phyloP scores from a whole-genome alignment of 306 rosid species.

The Pyrus bretschneideri region DNA sequence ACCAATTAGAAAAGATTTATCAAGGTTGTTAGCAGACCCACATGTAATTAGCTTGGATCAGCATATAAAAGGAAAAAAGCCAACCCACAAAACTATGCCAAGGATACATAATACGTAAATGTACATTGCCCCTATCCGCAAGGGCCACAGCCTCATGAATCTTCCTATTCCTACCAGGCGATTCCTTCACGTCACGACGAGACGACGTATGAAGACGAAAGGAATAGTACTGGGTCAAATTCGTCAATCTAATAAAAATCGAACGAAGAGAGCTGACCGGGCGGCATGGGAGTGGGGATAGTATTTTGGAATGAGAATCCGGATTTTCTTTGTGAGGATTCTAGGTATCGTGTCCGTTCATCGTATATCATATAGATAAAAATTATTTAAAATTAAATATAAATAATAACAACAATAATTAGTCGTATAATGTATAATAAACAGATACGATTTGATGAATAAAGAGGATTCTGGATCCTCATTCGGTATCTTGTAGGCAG shows the following conservation, averaged over 20 bases:
- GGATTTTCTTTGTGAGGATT: no score
- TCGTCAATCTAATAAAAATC: slow-evolving; percentile 15
- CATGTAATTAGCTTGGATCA: not conserved
- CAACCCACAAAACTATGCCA: not conserved
- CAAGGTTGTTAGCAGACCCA: not conserved
- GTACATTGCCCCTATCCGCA: not conserved
- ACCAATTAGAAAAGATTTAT: not conserved
- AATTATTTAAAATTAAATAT: no score
- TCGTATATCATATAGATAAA: fast-evolving
- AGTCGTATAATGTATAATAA: no score
- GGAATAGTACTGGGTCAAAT: slow-evolving; percentile 25
- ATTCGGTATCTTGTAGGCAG: not conserved
- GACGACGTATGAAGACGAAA: not conserved
- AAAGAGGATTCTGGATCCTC: no score
- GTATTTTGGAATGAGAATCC: no score
- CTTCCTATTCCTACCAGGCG: slow-evolving; percentile 21
- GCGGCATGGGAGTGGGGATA: not conserved
- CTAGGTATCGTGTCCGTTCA: no score
- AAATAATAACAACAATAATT: fast-evolving
- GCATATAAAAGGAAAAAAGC: not conserved
- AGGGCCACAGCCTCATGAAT: not conserved
- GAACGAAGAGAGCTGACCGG: not conserved
- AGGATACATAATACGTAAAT: not conserved
- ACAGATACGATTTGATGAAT: no score
- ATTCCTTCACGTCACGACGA: slow-evolving; percentile 48